Conservation (phyloP, 257 asterid species). For the Penstemon eatonii region DNA sequence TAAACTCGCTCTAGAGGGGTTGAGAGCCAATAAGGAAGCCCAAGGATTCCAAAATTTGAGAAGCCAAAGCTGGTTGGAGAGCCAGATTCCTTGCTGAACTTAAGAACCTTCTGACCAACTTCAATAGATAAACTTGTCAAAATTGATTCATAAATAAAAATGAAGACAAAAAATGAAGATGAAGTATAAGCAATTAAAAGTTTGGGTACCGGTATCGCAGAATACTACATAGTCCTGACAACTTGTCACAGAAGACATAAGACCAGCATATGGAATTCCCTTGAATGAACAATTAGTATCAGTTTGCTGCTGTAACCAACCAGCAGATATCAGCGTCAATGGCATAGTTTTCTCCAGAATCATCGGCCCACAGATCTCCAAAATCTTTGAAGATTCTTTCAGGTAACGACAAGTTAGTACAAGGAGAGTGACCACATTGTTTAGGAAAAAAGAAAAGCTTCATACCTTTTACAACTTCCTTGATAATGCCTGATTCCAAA, state of each 20-base stretch:
- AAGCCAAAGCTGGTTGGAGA: slow-evolving; percentile 50
- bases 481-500: slow-evolving; percentile 58
- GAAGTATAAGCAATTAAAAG: slow-evolving; percentile 20
- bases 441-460: slow-evolving; percentile 16
- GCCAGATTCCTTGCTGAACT: slow-evolving; percentile 55
- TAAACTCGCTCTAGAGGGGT: slow-evolving; percentile 65
- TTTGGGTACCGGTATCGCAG: slow-evolving; percentile 71
- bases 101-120: slow-evolving; percentile 76
- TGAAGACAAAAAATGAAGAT: slow-evolving; percentile 10
- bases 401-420: slow-evolving; percentile 40
- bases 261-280: slow-evolving; percentile 66
- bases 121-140: slow-evolving; percentile 38
- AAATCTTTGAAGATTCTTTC: slow-evolving; percentile 72
- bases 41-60: slow-evolving; percentile 76
- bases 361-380: slow-evolving; percentile 75
- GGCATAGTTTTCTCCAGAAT: slow-evolving; percentile 66
- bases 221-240: slow-evolving; percentile 50
- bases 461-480: slow-evolving; percentile 72
- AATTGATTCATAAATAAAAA: slow-evolving; percentile 26
- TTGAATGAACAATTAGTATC: slow-evolving; percentile 38
- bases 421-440: slow-evolving; percentile 19
- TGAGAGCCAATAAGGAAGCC: slow-evolving; percentile 90
- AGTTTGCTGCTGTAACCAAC: slow-evolving; percentile 55
- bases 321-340: slow-evolving; percentile 57
- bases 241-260: slow-evolving; percentile 71